These are phyloP conservation scores for Penicillium sp. DNA, from an alignment of 2,329 filamentous ascomycete genomes.

Conservation along the genomic window DNA sequence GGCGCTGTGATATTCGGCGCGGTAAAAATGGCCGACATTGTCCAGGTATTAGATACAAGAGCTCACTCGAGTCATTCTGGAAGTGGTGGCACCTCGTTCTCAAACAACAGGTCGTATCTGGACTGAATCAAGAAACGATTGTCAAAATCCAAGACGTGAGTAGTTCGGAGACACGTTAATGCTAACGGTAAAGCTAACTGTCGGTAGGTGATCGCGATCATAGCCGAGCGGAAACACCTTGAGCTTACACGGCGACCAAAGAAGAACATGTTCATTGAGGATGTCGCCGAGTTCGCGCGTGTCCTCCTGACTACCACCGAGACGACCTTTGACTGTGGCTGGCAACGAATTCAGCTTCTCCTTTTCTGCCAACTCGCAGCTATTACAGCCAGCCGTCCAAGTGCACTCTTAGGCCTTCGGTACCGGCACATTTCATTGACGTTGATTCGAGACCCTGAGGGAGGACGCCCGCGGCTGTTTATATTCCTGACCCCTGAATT, in stretches of 20 bases:
- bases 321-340: conserved; percentile 15
- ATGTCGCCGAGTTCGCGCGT: conserved; percentile 14
- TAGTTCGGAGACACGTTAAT: background rate
- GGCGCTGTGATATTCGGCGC: conserved; percentile 11
- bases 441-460: conserved; percentile 17
- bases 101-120: conserved; percentile 12
- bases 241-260: conserved; percentile 9
- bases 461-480: conserved; percentile 10
- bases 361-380: conserved; percentile 22
- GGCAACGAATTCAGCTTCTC: conserved; percentile 12
- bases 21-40: conserved; percentile 15
- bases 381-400: conserved; percentile 17
- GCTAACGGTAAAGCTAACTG: background rate
- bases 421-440: conserved; percentile 19
- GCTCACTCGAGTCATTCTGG: conserved; percentile 22
- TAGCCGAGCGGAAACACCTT: background rate
- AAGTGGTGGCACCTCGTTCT: conserved; percentile 22
- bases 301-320: conserved; percentile 16
- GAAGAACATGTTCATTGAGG: conserved; percentile 14
- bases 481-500: conserved; percentile 17
- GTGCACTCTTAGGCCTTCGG: conserved; percentile 18
- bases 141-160: background rate
- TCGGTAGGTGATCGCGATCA: background rate
- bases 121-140: conserved; percentile 12
- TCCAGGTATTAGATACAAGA: conserved; percentile 15